Base-by-base conservation (phyloP, 768 basidiomycete genomes). In the Psilocybe sp. region DNA sequence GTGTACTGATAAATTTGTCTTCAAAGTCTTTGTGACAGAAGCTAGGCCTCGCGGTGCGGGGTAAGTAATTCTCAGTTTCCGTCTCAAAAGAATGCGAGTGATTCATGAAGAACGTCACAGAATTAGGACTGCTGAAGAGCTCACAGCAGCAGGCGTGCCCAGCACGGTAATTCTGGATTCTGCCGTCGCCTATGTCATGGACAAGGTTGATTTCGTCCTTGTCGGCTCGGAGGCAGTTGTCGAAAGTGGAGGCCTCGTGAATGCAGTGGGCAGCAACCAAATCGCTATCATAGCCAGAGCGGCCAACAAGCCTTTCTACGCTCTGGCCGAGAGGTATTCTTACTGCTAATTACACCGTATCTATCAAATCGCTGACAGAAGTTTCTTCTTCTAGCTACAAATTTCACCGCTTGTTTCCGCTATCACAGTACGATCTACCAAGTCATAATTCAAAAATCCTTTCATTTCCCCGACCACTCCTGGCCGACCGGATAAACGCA, bases 141-240 rank as follows among this genome's bases (percentile, higher is more conserved):
- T 98, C 42, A 87, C 86, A 16, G 84, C 86, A 35, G 89, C 84
- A n/a, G 94, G 94, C 9, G 89, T 99, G 50, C 94, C 95, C 11
- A 92, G 91, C 69, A 92, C 90, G 13, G 87, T 98, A 47, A 87
- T 99, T 10, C 81, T 98, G 51, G 97, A 99, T 69, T 92, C 92
- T 12, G 94, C 96, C 1, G 95, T 98, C 4, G 92, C 92, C 35
- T 98, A 98, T 71, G 84, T 92, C 59, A 98, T 99, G 89, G 92
- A 96, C 56, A 87, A 89, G 59, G 92, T 96, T 15, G 92, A 96
- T 67, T 89, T 96, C 65, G 89, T 96, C 44, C 80, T 99, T 42
- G 94, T 98, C 36, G 97, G 97, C 31, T 94, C 94, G 36, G 97
- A 99, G 72, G 97, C 95, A 7, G 95, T 99, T 20, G 96, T 97